A percentile compares a stretch with the other conserved stretches of the same genome.
Evolutionary conservation across 805 yeast genomes (phyloP).

Genomic region (Maudiozyma turicensis): DNA sequence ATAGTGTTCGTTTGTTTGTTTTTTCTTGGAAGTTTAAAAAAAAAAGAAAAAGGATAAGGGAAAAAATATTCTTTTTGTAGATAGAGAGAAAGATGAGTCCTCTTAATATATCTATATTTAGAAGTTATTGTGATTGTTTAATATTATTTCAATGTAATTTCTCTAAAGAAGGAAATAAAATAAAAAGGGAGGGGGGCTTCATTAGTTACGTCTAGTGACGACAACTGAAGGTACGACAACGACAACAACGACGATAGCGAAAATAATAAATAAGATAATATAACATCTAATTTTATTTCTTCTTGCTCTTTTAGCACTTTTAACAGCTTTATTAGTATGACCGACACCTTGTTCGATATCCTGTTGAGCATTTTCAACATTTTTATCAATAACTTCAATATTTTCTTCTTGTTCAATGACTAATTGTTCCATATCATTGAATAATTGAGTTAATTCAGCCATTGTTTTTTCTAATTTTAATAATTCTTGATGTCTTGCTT

Average conservation of each 20-base stretch:
- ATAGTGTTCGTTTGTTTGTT: too few relatives aligned
- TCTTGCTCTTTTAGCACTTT: slow-evolving; percentile 81
- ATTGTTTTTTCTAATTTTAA: slow-evolving; percentile 90
- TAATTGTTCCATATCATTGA: slow-evolving; percentile 91
- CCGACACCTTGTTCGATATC: slow-evolving; percentile 93
- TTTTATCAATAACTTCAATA: slow-evolving; percentile 72
- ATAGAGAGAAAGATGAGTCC: too few relatives aligned
- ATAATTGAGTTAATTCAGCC: slow-evolving; percentile 89
- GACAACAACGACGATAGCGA: slow-evolving; percentile 56
- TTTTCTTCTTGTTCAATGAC: slow-evolving; percentile 92
- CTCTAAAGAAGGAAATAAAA: slow-evolving; percentile 1
- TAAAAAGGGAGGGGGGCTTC: background rate
- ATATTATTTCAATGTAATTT: too few relatives aligned
- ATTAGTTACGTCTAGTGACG: slow-evolving; percentile 19
- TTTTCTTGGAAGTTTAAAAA: too few relatives aligned
- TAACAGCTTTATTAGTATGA: slow-evolving; percentile 84
- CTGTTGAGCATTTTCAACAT: slow-evolving; percentile 72
- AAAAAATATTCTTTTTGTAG: too few relatives aligned
- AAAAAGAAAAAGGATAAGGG: too few relatives aligned
- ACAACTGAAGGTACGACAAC: slow-evolving; percentile 44
- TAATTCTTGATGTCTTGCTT: slow-evolving; percentile 89
- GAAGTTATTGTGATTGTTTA: background rate
- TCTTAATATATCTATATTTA: too few relatives aligned
- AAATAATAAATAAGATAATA: slow-evolving; percentile 48
- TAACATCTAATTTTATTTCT: slow-evolving; percentile 83